These are phyloP conservation scores for Agaricus subrufescens DNA, from an alignment of 768 basidiomycete species.

Conservation along the genomic window DNA sequence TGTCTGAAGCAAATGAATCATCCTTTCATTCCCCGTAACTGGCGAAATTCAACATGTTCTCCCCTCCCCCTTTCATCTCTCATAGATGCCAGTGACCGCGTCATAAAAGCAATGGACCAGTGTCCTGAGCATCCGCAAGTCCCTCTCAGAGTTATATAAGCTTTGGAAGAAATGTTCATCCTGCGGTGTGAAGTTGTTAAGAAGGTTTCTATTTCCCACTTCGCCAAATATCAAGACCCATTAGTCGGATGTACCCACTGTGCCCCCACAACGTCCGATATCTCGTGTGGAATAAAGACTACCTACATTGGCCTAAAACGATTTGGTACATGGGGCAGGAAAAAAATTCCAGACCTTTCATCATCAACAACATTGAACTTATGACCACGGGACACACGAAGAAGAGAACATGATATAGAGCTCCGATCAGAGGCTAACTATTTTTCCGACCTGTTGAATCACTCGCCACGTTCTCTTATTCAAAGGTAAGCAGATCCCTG, in stretches of 20 bases:
- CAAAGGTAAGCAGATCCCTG: conserved; percentile 36
- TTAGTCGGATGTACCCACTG: conserved; percentile 5
- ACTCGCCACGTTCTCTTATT: conserved; percentile 59
- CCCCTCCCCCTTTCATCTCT: conserved; percentile 49
- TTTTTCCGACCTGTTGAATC: conserved; percentile 60
- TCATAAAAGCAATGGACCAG: conserved; percentile 52
- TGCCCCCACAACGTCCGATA: not conserved
- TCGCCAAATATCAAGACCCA: not conserved
- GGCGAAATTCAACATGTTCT: conserved; percentile 35
- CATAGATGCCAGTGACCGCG: conserved; percentile 41
- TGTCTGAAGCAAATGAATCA: no score
- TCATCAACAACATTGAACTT: not conserved
- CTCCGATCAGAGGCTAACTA: conserved; percentile 52
- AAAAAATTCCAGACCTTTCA: conserved; percentile 6
- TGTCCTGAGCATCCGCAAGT: conserved; percentile 56
- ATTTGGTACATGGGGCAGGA: conserved; percentile 16
- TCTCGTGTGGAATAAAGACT: not conserved
- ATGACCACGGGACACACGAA: not conserved
- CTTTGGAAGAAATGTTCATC: conserved; percentile 51
- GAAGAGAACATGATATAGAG: conserved; percentile 13
- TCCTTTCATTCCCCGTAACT: conserved; percentile 16
- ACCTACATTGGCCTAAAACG: conserved; percentile 2
- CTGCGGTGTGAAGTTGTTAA: conserved; percentile 58
- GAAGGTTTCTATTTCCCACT: conserved; percentile 6
- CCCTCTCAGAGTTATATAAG: conserved; percentile 40